Evolutionary conservation across 2,329 filamentous ascomycete species (phyloP), one percentile per base, ranked within the genome.

Genomic region (Penicillium sp.): DNA sequence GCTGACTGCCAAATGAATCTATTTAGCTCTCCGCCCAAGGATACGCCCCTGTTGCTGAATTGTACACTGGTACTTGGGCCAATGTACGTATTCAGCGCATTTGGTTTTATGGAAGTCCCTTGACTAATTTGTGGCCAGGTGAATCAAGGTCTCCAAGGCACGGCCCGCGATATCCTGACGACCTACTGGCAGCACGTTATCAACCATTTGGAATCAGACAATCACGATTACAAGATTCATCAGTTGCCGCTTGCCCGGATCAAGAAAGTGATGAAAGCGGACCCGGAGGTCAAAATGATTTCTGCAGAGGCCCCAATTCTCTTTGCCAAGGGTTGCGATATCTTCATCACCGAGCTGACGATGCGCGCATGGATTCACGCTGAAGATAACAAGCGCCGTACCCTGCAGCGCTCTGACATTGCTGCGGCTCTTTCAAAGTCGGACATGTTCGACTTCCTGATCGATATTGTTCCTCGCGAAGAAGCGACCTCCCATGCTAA

Each of bases 331-430:
- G 94, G 93, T 34, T 97, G 94, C 74, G 94, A 99, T 70, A 96
- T 97, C 69, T 99, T 99, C 77, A 99, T 99, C 69, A 96, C 92
- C 1, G 94, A 99, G 75, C 81, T 99, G 56, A 99, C 94, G 7
- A 99, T 99, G 94, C 90, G 94, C 59, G 94, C 94, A 43, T 99
- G 94, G 94, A 99, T 99, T 59, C 94, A 99, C 66, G 94, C 94
- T 15, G 94, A 99, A 70, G 94, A 99, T 75, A 99, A 99, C 78
- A 99, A 99, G 80, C 85, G 94, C 28, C 86, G 94, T 41, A 99
- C 94, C 1, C 79, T 99, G 38, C 94, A 99, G 74, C 85, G 94
- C 46, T 96, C 90, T 52, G 94, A 99, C 68, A 99, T 99, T 70
- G 94, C 94, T 21, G 95, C 91, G 10, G 94, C 94, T 13, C 81